phyloP scores from a whole-genome alignment of 441 rosid species.

The Erodium chrysanthum region DNA sequence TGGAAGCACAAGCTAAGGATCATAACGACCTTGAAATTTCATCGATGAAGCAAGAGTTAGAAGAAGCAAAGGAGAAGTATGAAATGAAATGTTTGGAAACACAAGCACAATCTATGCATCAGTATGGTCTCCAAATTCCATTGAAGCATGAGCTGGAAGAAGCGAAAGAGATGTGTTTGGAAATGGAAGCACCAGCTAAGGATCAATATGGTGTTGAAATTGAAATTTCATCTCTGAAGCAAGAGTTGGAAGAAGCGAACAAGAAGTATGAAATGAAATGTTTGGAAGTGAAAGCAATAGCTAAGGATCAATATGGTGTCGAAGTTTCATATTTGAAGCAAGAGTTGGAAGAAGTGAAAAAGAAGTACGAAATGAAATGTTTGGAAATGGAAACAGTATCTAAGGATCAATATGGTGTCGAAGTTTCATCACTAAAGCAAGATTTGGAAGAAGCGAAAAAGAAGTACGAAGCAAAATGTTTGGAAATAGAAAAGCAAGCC shows the following conservation, averaged over 20 bases:
- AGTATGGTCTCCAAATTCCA: too few species aligned
- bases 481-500: neutral
- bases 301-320: constrained; percentile 9
- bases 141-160: neutral
- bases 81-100: constrained; percentile 47
- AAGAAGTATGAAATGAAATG: constrained; percentile 28
- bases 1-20: too few species aligned
- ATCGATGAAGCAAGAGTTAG: neutral
- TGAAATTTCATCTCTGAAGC: neutral
- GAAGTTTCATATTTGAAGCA: neutral
- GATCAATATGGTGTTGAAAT: neutral
- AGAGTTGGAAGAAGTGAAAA: neutral
- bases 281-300: constrained; percentile 46
- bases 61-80: neutral
- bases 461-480: neutral
- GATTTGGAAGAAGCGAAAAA: neutral
- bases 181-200: neutral
- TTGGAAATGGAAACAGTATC: neutral
- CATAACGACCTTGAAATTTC: neutral
- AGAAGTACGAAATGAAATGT: neutral
- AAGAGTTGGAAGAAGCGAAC: neutral
- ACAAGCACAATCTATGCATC: too few species aligned
- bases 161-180: constrained; percentile 19
- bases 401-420: neutral
- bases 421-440: neutral